Percentiles rank a stretch among this genome's conserved stretches.
phyloP scores from a whole-genome alignment of 257 asterid genomes.

The Nemophila menziesii region DNA sequence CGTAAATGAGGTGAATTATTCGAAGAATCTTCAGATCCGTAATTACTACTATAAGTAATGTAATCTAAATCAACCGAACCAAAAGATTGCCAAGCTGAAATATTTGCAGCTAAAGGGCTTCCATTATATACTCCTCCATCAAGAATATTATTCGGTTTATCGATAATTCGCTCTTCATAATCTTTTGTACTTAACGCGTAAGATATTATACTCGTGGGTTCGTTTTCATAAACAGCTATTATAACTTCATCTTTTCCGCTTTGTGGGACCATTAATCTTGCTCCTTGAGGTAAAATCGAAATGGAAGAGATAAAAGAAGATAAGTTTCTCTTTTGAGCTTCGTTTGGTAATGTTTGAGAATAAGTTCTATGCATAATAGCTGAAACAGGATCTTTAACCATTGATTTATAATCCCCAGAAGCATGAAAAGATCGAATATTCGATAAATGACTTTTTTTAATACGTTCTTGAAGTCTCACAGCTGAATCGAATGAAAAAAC shows the following conservation, averaged over 20 bases:
- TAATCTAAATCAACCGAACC: slow-evolving; percentile 57
- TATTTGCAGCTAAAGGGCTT: slow-evolving; percentile 33
- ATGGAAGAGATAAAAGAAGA: slow-evolving; percentile 37
- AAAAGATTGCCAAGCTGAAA: slow-evolving; percentile 59
- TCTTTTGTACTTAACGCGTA: slow-evolving; percentile 64
- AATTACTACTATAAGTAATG: slow-evolving; percentile 35
- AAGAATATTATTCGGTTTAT: slow-evolving; percentile 21
- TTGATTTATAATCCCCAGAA: slow-evolving; percentile 67
- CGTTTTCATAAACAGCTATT: slow-evolving; percentile 60
- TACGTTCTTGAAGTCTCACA: slow-evolving; percentile 60
- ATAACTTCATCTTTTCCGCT: slow-evolving; percentile 35
- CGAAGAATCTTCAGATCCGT: slow-evolving; percentile 44
- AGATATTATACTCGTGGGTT: slow-evolving; percentile 81
- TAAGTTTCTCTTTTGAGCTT: slow-evolving; percentile 39
- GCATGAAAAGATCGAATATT: slow-evolving; percentile 70
- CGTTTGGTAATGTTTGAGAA: slow-evolving; percentile 42
- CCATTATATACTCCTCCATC: slow-evolving; percentile 28
- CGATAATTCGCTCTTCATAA: slow-evolving; percentile 44
- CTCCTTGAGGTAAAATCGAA: slow-evolving; percentile 66
- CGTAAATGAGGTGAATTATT: slow-evolving; percentile 61
- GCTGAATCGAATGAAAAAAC: slow-evolving; percentile 86
- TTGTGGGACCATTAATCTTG: slow-evolving; percentile 51
- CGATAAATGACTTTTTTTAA: slow-evolving; percentile 47
- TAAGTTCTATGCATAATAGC: slow-evolving; percentile 37
- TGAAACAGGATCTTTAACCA: slow-evolving; percentile 73